Conservation (phyloP, 805 yeast genomes). For the Ogataea populi-albae region DNA sequence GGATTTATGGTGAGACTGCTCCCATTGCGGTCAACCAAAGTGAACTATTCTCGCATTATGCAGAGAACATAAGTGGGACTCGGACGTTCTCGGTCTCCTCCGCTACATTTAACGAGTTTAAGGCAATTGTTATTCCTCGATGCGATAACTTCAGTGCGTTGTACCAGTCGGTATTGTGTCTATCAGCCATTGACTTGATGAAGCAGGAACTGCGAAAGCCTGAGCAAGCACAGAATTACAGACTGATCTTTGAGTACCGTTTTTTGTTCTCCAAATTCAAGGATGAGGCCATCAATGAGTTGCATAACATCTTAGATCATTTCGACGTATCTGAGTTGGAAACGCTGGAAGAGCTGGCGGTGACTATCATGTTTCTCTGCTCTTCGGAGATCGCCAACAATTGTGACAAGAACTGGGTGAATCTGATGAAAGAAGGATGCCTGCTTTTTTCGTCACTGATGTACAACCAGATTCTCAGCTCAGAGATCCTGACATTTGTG, state of each 20-base stretch:
- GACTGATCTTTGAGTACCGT: constrained; percentile 5
- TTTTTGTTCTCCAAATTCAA: constrained; percentile 21
- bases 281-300: constrained; percentile 30
- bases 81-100: background rate
- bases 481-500: constrained; percentile 24
- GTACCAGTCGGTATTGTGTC: constrained; percentile 16
- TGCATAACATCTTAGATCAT: constrained; percentile 29
- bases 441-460: constrained; percentile 20
- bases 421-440: constrained; percentile 31
- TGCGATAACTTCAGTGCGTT: constrained; percentile 23
- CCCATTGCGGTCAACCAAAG: too few relatives aligned
- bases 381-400: constrained; percentile 32
- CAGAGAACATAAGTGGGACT: background rate
- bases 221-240: background rate
- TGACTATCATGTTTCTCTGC: constrained; percentile 29
- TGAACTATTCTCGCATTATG: background rate
- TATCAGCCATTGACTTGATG: background rate
- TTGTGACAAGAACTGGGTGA: constrained; percentile 30
- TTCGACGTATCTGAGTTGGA: constrained; percentile 18
- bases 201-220: background rate
- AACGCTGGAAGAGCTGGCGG: constrained; percentile 26
- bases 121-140: constrained; percentile 25
- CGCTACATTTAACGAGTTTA: constrained; percentile 16
- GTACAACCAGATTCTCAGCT: constrained; percentile 7
- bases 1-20: too few relatives aligned